Conservation (phyloP, 345 rosid genomes). For the Hibiscus tridactylites region DNA sequence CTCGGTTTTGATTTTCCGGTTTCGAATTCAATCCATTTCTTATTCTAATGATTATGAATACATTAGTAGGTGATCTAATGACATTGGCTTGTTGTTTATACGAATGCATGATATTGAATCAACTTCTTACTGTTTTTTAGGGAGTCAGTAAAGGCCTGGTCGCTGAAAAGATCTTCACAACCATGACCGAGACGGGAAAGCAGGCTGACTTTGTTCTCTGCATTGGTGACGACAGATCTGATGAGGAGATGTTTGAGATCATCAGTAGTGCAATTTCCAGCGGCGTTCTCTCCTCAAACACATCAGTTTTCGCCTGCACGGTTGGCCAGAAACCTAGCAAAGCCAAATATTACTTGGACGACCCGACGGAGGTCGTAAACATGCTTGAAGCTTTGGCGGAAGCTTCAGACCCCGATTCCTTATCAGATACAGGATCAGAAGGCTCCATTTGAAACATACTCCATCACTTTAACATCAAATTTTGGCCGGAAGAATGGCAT, state of each 20-base stretch:
- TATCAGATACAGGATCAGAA: conserved; percentile 7
- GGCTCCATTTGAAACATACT: conserved; percentile 25
- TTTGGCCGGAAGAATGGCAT: conserved; percentile 5
- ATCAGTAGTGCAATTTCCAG: conserved; percentile 31
- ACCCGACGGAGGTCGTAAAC: conserved; percentile 42
- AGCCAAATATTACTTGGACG: conserved; percentile 84
- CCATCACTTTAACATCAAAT: background rate
- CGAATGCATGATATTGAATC: background rate
- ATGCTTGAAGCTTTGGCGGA: conserved; percentile 59
- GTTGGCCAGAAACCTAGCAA: conserved; percentile 97
- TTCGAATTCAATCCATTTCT: background rate
- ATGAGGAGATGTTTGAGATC: conserved; percentile 74
- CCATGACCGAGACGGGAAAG: conserved; percentile 36
- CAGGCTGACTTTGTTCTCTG: conserved; percentile 61
- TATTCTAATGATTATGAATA: too few relatives aligned
- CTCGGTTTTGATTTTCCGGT: background rate
- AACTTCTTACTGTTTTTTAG: conserved; percentile 22
- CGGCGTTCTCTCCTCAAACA: conserved; percentile 33
- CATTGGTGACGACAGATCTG: conserved; percentile 68
- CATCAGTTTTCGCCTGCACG: conserved; percentile 68
- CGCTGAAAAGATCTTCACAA: conserved; percentile 47
- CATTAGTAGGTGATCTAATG: background rate
- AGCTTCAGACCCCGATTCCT: conserved; percentile 38
- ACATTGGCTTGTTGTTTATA: background rate
- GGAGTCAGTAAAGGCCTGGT: conserved; percentile 60